Evolutionary conservation across 148 eudicot species (phyloP), one percentile per base, ranked within the genome.

Genomic region (Chenopodium suecicum): DNA sequence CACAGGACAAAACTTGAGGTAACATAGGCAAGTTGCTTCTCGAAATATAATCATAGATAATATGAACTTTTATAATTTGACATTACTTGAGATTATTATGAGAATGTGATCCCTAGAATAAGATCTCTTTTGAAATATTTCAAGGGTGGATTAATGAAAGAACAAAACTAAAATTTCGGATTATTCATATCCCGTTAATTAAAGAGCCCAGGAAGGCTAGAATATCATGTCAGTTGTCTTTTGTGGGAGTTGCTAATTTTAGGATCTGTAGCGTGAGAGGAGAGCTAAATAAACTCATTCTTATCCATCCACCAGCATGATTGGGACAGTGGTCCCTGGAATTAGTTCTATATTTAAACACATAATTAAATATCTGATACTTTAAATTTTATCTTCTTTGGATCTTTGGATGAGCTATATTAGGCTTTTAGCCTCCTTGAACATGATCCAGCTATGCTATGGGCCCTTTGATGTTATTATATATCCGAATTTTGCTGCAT

Each of bases 231-330:
- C 22, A 65, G 71, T n/a, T 63, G 34, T 65, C 2, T n/a, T n/a
- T 32, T 74, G 73, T 54, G 67, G n/a, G 25, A 32, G 73, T 47
- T 73, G 73, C 48, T 5, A 32, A 37, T 11, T 69, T 78, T 48
- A 60, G 78, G 63, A 27, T 80, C 34, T 63, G 27, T 3, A 48
- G 19, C 20, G 50, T 64, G 44, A 23, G 29, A 25, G 2, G 25
- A 13, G 19, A 31, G n/a, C 31, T 58, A n/a, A 37, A 9, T 77
- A 32, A 44, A 31, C 60, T 77, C 3, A 62, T 75, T 19, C 73
- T 41, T 80, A 75, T 80, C 83, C 77, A 80, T 79, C 86, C 77
- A 80, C 86, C 77, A 80, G 76, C 82, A 31, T 20, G 54, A 60
- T 17, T 52, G 46, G 66, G 56, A 63, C 48, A 46, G 31, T 81